Percentiles rank a stretch among this genome's conserved stretches.
phyloP scores from a whole-genome alignment of 2,329 filamentous ascomycete genomes.

The Exophiala oligosperma region DNA sequence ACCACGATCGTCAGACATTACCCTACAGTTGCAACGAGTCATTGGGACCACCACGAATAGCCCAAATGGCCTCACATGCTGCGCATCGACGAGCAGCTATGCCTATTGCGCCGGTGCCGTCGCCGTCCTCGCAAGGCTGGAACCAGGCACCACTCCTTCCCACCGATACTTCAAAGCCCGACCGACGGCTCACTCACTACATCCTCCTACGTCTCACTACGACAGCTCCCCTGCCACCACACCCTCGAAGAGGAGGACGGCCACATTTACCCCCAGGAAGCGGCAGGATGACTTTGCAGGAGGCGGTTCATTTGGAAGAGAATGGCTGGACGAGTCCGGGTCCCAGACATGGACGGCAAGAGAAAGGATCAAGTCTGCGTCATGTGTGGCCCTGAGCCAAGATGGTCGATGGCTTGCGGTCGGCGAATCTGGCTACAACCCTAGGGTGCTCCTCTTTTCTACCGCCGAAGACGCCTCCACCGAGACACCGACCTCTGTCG shows the following conservation, averaged over 20 bases:
- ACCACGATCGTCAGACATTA: slow-evolving; percentile 15
- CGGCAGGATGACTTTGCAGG: slow-evolving; percentile 45
- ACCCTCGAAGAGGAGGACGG: slow-evolving; percentile 58
- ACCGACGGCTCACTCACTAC: slow-evolving; percentile 67
- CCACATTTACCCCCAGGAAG: slow-evolving; percentile 51
- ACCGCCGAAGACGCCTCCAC: slow-evolving; percentile 72
- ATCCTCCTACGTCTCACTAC: slow-evolving; percentile 57
- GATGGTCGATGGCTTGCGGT: slow-evolving; percentile 87
- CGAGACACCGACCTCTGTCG: slow-evolving; percentile 78
- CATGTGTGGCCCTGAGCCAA: slow-evolving; percentile 82
- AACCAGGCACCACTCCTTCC: slow-evolving; percentile 61
- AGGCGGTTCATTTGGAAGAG: slow-evolving; percentile 46
- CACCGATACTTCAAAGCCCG: slow-evolving; percentile 91
- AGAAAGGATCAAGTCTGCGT: slow-evolving; percentile 91
- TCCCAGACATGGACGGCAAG: slow-evolving; percentile 82
- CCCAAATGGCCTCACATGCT: slow-evolving; percentile 81
- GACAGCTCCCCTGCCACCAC: slow-evolving; percentile 58
- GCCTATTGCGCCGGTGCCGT: slow-evolving; percentile 91
- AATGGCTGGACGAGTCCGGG: slow-evolving; percentile 58
- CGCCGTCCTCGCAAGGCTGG: slow-evolving; percentile 82
- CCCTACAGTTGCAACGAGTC: slow-evolving; percentile 41
- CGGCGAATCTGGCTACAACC: slow-evolving; percentile 92
- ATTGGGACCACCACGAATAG: slow-evolving; percentile 87
- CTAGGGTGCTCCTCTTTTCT: slow-evolving; percentile 86
- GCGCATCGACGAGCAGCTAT: slow-evolving; percentile 69